Evolutionary conservation across 208 protist genomes (phyloP).

Genomic region (Trypanosoma mega): DNA sequence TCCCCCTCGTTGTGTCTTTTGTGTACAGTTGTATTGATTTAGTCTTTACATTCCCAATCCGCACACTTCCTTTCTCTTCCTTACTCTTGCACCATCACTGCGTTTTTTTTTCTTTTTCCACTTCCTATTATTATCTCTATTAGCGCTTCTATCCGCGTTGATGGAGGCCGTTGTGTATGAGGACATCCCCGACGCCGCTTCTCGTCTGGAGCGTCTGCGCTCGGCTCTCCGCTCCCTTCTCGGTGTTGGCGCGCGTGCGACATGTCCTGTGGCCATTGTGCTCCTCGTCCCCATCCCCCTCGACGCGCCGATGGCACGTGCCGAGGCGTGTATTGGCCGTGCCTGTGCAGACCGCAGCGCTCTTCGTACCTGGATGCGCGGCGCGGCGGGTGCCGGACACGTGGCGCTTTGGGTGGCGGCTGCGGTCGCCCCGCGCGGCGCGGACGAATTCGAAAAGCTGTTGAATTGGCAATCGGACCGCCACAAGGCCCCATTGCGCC

Average conservation of each 20-base stretch:
- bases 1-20: too few species aligned
- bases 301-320: neutral
- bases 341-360: constrained; percentile 12
- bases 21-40: too few species aligned
- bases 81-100: neutral
- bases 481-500: constrained; percentile 31
- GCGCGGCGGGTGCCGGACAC: neutral
- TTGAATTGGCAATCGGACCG: constrained; percentile 35
- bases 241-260: neutral
- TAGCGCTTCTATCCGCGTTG: constrained; percentile 4
- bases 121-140: constrained; percentile 7
- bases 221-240: constrained; percentile 15
- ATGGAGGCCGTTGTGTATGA: constrained; percentile 29
- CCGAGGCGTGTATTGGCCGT: constrained; percentile 1
- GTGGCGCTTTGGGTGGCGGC: constrained; percentile 19
- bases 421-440: constrained; percentile 10
- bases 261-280: constrained; percentile 15
- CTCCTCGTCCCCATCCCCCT: constrained; percentile 18
- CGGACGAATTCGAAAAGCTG: constrained; percentile 16
- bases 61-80: too few species aligned
- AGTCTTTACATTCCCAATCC: too few species aligned
- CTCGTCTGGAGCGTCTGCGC: constrained; percentile 16
- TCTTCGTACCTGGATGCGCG: constrained; percentile 18
- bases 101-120: neutral
- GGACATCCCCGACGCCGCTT: constrained; percentile 9